Evolutionary conservation across 371 early-diverging fungal species (phyloP).

Genomic region (Mortierella sp.): DNA sequence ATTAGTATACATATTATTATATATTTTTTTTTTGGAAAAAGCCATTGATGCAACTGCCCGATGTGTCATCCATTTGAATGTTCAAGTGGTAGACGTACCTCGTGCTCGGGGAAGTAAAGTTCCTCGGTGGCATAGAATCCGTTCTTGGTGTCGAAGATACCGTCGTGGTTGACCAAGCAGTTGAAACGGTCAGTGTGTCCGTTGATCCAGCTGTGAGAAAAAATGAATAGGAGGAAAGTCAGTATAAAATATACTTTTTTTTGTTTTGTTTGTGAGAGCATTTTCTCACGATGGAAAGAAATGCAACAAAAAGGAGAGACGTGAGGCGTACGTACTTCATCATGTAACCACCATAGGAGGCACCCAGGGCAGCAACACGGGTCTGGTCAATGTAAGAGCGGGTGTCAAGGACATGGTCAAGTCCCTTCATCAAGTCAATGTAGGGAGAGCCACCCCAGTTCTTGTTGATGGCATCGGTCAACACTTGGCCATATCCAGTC

Average conservation of each 20-base stretch:
- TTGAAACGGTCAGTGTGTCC: conserved; percentile 79
- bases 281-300: background rate
- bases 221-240: background rate
- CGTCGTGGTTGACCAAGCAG: conserved; percentile 88
- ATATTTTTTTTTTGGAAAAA: too few relatives aligned
- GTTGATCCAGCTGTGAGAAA: conserved; percentile 64
- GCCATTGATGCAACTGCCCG: too few relatives aligned
- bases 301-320: background rate
- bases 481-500: conserved; percentile 86
- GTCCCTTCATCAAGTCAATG: conserved; percentile 80
- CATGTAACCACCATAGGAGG: conserved; percentile 90
- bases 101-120: conserved; percentile 85
- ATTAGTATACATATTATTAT: too few relatives aligned
- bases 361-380: conserved; percentile 81
- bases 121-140: conserved; percentile 86
- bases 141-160: conserved; percentile 79
- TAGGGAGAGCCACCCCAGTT: conserved; percentile 89
- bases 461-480: conserved; percentile 79
- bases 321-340: conserved; percentile 63
- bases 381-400: conserved; percentile 74
- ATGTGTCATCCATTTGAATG: background rate
- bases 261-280: background rate
- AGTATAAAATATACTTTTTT: conserved; percentile 4
- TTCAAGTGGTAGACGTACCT: conserved; percentile 59
- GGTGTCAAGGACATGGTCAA: conserved; percentile 74